These are phyloP conservation scores for Trebouxia sp. DNA, from an alignment of 139 green algal species.

Conservation along the genomic window DNA sequence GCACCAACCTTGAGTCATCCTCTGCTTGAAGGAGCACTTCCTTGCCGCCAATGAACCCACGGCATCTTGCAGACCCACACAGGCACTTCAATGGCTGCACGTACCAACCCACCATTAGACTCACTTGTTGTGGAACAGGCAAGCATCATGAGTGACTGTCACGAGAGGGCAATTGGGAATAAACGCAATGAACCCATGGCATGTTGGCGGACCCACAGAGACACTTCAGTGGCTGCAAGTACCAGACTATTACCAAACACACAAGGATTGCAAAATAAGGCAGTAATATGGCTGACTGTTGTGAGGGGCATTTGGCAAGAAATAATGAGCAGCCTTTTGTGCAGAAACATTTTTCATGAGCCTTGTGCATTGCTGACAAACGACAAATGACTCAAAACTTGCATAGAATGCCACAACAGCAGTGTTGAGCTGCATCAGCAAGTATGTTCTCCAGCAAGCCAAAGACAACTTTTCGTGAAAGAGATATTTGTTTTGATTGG, in stretches of 20 bases:
- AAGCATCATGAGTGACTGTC: background rate
- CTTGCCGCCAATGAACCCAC: slow-evolving; percentile 83
- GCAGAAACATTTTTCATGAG: too few species aligned
- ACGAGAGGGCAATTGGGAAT: background rate
- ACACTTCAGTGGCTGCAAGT: too few species aligned
- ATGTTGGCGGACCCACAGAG: background rate
- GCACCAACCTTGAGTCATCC: too few species aligned
- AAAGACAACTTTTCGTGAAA: too few species aligned
- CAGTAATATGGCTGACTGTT: too few species aligned
- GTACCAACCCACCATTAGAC: background rate
- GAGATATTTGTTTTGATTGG: too few species aligned
- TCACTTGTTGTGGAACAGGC: background rate
- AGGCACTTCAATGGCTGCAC: slow-evolving; percentile 64
- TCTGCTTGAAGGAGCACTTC: slow-evolving; percentile 31
- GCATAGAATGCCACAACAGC: background rate
- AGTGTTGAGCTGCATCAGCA: background rate
- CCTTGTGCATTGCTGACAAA: too few species aligned
- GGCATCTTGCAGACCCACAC: slow-evolving; percentile 62
- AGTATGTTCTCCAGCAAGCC: too few species aligned
- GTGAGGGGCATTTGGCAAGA: too few species aligned
- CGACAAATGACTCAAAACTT: too few species aligned
- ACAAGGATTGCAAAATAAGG: too few species aligned
- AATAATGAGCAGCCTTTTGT: background rate
- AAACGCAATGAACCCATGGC: background rate
- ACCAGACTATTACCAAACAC: too few species aligned